These are phyloP conservation scores for Saccharomycopsis sp. DNA, from an alignment of 805 yeast genomes.

Conservation along the genomic window DNA sequence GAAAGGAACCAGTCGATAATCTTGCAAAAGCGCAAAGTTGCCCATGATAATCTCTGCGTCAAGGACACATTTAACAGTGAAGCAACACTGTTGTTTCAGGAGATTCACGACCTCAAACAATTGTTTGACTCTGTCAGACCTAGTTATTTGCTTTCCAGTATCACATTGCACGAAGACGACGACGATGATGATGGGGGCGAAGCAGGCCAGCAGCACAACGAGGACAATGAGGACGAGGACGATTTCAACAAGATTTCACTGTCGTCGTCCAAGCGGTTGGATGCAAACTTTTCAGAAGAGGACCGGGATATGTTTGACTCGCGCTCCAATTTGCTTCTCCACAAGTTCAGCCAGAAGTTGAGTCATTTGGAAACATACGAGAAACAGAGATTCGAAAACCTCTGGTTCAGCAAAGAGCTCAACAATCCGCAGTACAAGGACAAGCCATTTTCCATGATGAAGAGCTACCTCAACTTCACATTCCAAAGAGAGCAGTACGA, in stretches of 20 bases:
- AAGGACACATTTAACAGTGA: constrained; percentile 19
- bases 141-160: constrained; percentile 13
- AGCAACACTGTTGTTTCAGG: constrained; percentile 9
- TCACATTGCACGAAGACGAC: constrained; percentile 8
- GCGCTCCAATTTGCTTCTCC: constrained; percentile 12
- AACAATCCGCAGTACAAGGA: neutral
- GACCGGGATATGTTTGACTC: constrained; percentile 20
- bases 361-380: constrained; percentile 19
- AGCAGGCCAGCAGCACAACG: too few relatives aligned
- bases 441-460: constrained; percentile 4
- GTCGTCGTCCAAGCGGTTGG: neutral
- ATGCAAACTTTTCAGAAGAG: constrained; percentile 14
- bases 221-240: constrained; percentile 4
- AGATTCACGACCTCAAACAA: constrained; percentile 8
- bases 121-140: constrained; percentile 13
- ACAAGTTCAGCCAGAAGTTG: constrained; percentile 16
- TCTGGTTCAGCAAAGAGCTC: constrained; percentile 15
- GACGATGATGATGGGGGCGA: constrained; percentile 9
- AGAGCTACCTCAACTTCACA: constrained; percentile 10
- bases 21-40: neutral
- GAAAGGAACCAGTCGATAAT: constrained; percentile 19
- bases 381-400: constrained; percentile 10
- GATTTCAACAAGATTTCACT: neutral
- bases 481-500: constrained; percentile 12
- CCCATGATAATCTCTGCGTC: neutral